These are phyloP conservation scores for Lolium multiflorum DNA, from an alignment of 176 grass and related monocot genomes.

Conservation along the genomic window DNA sequence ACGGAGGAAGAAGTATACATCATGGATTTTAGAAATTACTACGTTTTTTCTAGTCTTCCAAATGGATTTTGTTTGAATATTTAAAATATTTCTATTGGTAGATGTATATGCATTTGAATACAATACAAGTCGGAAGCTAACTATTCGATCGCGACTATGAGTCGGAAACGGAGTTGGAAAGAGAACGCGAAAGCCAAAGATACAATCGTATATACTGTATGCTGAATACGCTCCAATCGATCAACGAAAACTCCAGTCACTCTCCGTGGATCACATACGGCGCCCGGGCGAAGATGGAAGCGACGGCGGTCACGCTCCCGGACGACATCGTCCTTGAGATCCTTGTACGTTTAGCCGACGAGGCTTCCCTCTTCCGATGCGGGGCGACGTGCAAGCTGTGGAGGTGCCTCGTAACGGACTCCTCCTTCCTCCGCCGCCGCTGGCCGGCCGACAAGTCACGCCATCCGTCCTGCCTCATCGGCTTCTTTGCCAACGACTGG, in stretches of 20 bases:
- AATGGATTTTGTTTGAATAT: too few relatives aligned
- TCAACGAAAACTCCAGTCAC: background rate
- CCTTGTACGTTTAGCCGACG: background rate
- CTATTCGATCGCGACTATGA: background rate
- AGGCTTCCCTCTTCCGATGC: constrained; percentile 2
- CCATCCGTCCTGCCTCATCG: background rate
- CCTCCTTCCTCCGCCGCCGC: background rate
- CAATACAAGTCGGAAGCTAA: too few relatives aligned
- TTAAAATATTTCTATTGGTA: too few relatives aligned
- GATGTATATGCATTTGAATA: too few relatives aligned
- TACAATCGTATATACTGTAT: background rate
- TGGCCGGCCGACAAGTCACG: background rate
- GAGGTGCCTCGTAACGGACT: background rate
- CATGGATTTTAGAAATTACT: too few relatives aligned
- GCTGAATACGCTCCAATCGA: background rate
- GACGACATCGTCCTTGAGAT: constrained; percentile 3
- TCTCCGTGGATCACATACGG: background rate
- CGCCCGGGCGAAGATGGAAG: background rate
- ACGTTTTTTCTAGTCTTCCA: too few relatives aligned
- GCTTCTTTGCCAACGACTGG: background rate
- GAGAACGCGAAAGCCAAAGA: background rate
- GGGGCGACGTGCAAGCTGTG: constrained; percentile 4
- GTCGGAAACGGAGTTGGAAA: background rate
- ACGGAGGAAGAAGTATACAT: too few relatives aligned
- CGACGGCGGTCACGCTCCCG: background rate